Base-by-base conservation (phyloP, 208 protist genomes). In the Crithidia fasciculata region DNA sequence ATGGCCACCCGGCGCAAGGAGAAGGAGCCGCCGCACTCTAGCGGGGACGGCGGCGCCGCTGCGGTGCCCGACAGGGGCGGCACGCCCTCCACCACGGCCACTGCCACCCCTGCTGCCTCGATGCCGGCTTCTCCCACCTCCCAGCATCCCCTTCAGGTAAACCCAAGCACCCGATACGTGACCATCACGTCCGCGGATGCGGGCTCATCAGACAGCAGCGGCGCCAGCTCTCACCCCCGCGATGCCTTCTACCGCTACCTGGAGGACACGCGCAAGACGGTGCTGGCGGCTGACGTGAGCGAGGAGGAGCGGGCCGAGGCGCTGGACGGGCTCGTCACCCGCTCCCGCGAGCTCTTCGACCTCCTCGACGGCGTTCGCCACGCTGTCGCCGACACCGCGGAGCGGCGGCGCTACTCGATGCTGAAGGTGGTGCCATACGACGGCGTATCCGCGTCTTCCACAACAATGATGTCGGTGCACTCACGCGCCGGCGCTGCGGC, bases 311-410 rank as follows among this genome's bases (percentile, higher is more conserved):
- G 74, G 45, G 50, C 74, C 41, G 37, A 43, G 5, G 65, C 52
- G 19, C 55, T 82, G 12, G 78, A 82, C 40, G 78, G 50, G 39
- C 55, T 82, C 19, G 28, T 76, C 37, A 67, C 16, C 3, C 53
- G 66, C 9, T 82, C 59, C 4, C 61, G n/a, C 5, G 60, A 68
- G 55, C 78, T 82, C 15, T 82, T 82, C 50, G 56, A 71, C 28
- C 40, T 82, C 45, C 52, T 77, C 4, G 69, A 56, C 39, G 40
- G 45, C 50, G 65, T 82, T 53, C 68, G 78, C 54, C 50, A 37
- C 39, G 16, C 63, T 12, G 16, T 62, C 56, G 37, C 63, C 47
- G 60, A 50, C 44, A 6, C 9, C 52, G 36, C 45, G n/a, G 66
- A 72, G n/a, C 58, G 52, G 18, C 60, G 39, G 59, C 39, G 28